These are phyloP conservation scores for Termitomyces sp. DNA, from an alignment of 768 basidiomycete genomes.

Conservation along the genomic window DNA sequence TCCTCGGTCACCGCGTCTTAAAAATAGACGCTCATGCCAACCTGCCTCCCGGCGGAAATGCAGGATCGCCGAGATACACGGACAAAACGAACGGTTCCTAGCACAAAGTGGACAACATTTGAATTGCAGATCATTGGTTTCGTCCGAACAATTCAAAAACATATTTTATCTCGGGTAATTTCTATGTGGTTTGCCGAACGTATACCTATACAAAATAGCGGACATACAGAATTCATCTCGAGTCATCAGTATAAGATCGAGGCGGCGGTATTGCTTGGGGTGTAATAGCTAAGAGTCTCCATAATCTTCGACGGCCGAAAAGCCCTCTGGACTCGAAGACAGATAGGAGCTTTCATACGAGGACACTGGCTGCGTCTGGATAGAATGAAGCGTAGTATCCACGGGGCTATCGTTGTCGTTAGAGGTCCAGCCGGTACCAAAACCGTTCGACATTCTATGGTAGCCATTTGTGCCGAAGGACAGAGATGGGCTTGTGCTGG, in stretches of 20 bases:
- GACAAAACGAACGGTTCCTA: background rate
- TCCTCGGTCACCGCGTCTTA: conserved; percentile 13
- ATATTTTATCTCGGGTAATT: background rate
- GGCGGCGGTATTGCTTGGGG: background rate
- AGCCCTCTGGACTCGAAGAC: conserved; percentile 38
- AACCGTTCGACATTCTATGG: conserved; percentile 28
- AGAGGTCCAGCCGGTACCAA: conserved; percentile 36
- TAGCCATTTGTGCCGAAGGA: conserved; percentile 32
- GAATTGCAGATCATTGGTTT: background rate
- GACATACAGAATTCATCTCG: conserved; percentile 1
- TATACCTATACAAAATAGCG: background rate
- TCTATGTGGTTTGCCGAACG: background rate
- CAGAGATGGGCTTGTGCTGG: conserved; percentile 29
- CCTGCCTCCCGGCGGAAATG: conserved; percentile 8
- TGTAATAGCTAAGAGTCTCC: conserved; percentile 27
- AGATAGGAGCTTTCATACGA: conserved; percentile 20
- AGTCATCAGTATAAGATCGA: background rate
- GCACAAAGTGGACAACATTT: background rate
- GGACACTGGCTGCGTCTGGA: conserved; percentile 11
- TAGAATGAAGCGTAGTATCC: conserved; percentile 29
- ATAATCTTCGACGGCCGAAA: conserved; percentile 37
- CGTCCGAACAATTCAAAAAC: background rate
- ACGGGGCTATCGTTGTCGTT: conserved; percentile 24
- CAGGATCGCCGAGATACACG: conserved; percentile 7
- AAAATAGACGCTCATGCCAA: conserved; percentile 3